These are phyloP conservation scores for Fusarium austroafricanum DNA, from an alignment of 2,329 filamentous ascomycete genomes.

Conservation along the genomic window DNA sequence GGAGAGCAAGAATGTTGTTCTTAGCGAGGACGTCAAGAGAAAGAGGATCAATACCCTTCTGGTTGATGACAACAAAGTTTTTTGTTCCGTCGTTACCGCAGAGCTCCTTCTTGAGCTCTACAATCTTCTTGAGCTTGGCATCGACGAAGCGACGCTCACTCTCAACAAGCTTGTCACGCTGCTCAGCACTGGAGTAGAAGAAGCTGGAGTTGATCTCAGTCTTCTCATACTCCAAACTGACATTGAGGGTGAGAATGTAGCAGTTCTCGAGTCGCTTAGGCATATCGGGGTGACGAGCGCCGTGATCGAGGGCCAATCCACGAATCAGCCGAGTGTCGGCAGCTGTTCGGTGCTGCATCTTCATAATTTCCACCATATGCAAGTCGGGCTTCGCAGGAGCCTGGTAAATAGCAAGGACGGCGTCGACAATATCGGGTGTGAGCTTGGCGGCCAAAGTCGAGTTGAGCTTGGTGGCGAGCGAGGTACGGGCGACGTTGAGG, in stretches of 20 bases:
- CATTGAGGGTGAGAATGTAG: conserved; percentile 93
- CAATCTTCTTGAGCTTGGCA: conserved; percentile 95
- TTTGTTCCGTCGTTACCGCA: conserved; percentile 94
- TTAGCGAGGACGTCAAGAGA: conserved; percentile 96
- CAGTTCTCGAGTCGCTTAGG: conserved; percentile 96
- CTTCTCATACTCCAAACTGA: conserved; percentile 98
- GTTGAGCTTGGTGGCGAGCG: conserved; percentile 95
- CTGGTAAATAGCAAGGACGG: conserved; percentile 93
- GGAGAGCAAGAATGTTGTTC: conserved; percentile 95
- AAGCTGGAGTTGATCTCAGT: conserved; percentile 99
- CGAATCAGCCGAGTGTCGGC: conserved; percentile 96
- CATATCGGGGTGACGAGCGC: conserved; percentile 97
- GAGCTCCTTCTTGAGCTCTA: conserved; percentile 97
- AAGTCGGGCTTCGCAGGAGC: conserved; percentile 91
- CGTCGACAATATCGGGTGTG: conserved; percentile 94
- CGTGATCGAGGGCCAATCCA: conserved; percentile 92
- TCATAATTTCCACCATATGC: conserved; percentile 99
- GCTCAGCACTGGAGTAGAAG: conserved; percentile 97
- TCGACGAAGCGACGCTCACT: conserved; percentile 96
- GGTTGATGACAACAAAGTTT: conserved; percentile 97
- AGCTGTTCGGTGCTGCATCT: conserved; percentile 98
- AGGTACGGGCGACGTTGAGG: conserved; percentile 91
- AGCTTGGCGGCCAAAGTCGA: conserved; percentile 87
- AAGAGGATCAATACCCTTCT: conserved; percentile 98
- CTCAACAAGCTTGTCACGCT: conserved; percentile 97